Conservation (phyloP, 768 basidiomycete genomes). For the Baorangia bicolor region DNA sequence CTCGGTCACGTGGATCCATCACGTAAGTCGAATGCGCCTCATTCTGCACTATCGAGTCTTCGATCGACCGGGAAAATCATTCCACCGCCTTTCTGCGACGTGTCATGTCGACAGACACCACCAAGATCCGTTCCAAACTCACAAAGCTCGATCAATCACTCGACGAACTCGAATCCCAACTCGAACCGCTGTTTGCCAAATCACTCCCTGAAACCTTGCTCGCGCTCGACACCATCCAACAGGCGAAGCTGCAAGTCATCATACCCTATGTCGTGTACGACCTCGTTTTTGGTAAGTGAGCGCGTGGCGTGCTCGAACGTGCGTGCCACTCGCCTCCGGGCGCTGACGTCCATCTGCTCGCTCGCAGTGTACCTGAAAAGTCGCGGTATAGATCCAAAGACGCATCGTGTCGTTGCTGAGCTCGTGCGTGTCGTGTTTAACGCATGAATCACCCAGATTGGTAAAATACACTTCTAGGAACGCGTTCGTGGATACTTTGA, state of each 20-base stretch:
- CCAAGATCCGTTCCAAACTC: conserved; percentile 42
- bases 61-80: background rate
- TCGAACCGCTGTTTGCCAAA: conserved; percentile 67
- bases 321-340: background rate
- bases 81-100: background rate
- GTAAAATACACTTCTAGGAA: conserved; percentile 43
- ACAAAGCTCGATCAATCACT: conserved; percentile 54
- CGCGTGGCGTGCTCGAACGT: background rate
- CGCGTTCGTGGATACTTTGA: conserved; percentile 79
- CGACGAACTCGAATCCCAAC: conserved; percentile 62
- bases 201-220: conserved; percentile 66
- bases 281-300: conserved; percentile 74
- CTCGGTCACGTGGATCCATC: conserved; percentile 12
- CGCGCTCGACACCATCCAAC: conserved; percentile 67
- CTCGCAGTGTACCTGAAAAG: conserved; percentile 75
- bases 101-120: conserved; percentile 37
- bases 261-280: conserved; percentile 85
- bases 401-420: conserved; percentile 75
- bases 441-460: background rate
- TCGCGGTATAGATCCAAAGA: conserved; percentile 74
- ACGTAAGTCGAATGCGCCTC: background rate
- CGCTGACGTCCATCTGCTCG: background rate
- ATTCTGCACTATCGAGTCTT: too few relatives aligned
- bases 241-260: conserved; percentile 77
- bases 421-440: conserved; percentile 21